Percentiles rank a stretch among this genome's conserved stretches.
phyloP scores from a whole-genome alignment of 2,329 filamentous ascomycete species.

The Colletotrichum filicis region DNA sequence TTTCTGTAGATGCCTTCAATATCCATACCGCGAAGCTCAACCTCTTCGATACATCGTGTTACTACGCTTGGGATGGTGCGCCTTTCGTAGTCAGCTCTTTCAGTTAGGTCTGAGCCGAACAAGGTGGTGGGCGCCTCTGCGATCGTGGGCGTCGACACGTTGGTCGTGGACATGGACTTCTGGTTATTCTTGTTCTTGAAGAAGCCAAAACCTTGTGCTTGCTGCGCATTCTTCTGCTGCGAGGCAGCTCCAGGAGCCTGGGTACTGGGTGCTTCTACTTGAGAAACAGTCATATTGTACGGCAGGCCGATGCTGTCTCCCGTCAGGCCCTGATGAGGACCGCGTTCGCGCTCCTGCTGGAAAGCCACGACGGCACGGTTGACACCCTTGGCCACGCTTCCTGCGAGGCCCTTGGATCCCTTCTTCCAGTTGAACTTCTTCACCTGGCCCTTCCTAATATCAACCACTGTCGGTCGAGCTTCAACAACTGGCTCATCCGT shows the following conservation, averaged over 20 bases:
- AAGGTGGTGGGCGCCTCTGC: conserved; percentile 70
- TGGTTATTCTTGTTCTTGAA: conserved; percentile 69
- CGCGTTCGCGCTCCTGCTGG: conserved; percentile 66
- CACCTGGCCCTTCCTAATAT: conserved; percentile 91
- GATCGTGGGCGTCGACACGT: conserved; percentile 48
- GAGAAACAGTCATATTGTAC: conserved; percentile 74
- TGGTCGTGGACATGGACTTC: conserved; percentile 60
- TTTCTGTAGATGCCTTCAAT: conserved; percentile 98
- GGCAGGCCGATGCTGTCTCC: conserved; percentile 76
- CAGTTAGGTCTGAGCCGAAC: conserved; percentile 89
- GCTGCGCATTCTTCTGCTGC: conserved; percentile 26
- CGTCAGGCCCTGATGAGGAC: conserved; percentile 65
- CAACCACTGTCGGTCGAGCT: conserved; percentile 90
- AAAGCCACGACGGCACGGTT: conserved; percentile 88
- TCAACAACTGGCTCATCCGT: conserved; percentile 75
- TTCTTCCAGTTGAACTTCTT: conserved; percentile 99
- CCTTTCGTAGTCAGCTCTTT: conserved; percentile 88
- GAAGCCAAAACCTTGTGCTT: conserved; percentile 73
- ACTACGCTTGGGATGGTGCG: conserved; percentile 91
- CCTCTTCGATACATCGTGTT: conserved; percentile 94
- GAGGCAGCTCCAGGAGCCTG: conserved; percentile 17
- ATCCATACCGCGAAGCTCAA: conserved; percentile 96
- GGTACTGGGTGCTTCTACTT: conserved; percentile 52
- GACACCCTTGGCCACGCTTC: conserved; percentile 93
- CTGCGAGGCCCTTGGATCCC: conserved; percentile 91